Evolutionary conservation across 2,329 filamentous ascomycete species (phyloP).

Genomic region (Xylaria sp.): DNA sequence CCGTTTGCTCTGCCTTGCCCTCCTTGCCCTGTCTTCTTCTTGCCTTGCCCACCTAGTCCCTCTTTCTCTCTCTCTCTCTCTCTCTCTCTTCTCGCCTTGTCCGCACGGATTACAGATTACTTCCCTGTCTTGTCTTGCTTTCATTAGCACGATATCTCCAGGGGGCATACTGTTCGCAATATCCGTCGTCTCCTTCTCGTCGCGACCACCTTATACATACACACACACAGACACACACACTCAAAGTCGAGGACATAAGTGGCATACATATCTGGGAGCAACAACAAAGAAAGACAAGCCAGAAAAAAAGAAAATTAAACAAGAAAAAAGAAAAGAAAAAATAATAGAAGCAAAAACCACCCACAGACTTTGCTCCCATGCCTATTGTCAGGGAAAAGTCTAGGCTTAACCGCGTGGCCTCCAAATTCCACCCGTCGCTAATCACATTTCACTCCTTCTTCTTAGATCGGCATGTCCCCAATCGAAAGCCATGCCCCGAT

Average conservation of each 20-base stretch:
- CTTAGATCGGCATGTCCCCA: conserved; percentile 23
- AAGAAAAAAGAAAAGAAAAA: too few relatives aligned
- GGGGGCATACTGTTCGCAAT: neutral
- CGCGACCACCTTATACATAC: neutral
- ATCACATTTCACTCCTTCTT: conserved; percentile 21
- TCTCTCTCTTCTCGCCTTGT: neutral
- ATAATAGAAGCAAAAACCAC: neutral
- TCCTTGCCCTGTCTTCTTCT: neutral
- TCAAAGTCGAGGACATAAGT: neutral
- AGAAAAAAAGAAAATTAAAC: too few relatives aligned
- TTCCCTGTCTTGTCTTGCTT: neutral
- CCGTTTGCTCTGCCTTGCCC: neutral
- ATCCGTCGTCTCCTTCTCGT: neutral
- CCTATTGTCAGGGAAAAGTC: conserved; percentile 22
- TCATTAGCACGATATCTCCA: neutral
- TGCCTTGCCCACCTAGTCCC: neutral
- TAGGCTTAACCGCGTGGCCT: conserved; percentile 28
- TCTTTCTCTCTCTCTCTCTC: neutral
- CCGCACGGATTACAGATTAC: neutral
- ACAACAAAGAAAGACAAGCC: neutral
- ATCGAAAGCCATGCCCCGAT: conserved; percentile 28
- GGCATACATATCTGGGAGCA: neutral
- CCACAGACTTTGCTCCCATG: conserved; percentile 1
- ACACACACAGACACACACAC: neutral
- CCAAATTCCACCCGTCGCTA: conserved; percentile 31